Base-by-base conservation (phyloP, 306 rosid species). In the Phaseolus lunatus region DNA sequence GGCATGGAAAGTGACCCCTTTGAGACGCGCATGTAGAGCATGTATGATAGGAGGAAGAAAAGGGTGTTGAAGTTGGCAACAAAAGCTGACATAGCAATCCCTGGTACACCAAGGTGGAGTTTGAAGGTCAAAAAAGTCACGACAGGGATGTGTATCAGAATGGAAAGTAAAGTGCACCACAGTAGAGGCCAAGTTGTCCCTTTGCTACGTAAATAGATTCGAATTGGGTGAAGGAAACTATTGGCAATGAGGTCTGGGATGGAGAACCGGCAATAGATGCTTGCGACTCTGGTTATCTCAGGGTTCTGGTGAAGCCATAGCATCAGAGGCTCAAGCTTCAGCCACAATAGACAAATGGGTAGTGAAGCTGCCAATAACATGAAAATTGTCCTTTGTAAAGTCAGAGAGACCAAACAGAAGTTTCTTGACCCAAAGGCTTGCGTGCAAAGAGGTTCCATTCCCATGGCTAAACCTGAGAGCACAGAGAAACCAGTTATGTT, bases 161-260 rank as follows among this genome's bases (percentile, higher is more conserved):
- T 78, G 11, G 94, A 88, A 18, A 86, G 85, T 20, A 88, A 71
- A 48, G 82, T 88, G 80, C 88, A 84, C 93, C 92, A 91, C 79
- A 94, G 43, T 1, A 94, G 43, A 16, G 97, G 96, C 98, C 96
- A 94, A 5, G 92, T 87, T 49, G 83, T 82, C 20, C 91, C 90
- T 80, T 86, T 85, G 53, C 90, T 87, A 10, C 97, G 90, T 19
- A 94, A 72, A 53, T 86, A 90, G 58, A 94, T 91, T 0, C 96
- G 85, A 5, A 94, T 63, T 10, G 98, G 98, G 56, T 85, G 94
- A 48, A 94, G 91, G 14, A 94, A 71, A 73, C 90, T 85, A 6
- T 90, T 90, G 1, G 93, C 87, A 0, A 91, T n/a, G 39, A 94
- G 92, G 79, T 94, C 97, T 2, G 97, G 98, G 71, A 94, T 82